Conservation (phyloP, 2,329 filamentous ascomycete species). For the Trichoderma sp. region DNA sequence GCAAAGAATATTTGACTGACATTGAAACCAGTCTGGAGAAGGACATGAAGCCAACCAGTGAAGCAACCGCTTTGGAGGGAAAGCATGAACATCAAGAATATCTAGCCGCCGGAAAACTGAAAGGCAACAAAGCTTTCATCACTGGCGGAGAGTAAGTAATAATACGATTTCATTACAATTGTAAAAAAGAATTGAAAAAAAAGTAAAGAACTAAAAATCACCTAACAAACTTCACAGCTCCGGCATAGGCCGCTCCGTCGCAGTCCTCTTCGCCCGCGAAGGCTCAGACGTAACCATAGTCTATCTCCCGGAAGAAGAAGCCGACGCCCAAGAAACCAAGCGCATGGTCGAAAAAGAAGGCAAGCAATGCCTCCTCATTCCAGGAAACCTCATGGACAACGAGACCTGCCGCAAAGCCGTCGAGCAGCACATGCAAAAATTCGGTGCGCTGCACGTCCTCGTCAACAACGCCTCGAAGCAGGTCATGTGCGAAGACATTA, state of each 20-base stretch:
- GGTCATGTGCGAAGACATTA: slow-evolving; percentile 12
- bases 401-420: slow-evolving; percentile 69
- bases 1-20: too few relatives aligned
- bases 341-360: slow-evolving; percentile 66
- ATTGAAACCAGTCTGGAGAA: slow-evolving; percentile 33
- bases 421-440: slow-evolving; percentile 61
- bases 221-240: background rate
- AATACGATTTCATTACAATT: too few relatives aligned
- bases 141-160: slow-evolving; percentile 67
- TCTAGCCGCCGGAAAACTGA: slow-evolving; percentile 71
- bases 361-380: slow-evolving; percentile 60
- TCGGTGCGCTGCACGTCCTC: slow-evolving; percentile 71
- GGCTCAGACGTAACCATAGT: slow-evolving; percentile 71
- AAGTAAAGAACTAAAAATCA: too few relatives aligned
- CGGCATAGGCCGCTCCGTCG: slow-evolving; percentile 73
- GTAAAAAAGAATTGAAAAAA: too few relatives aligned
- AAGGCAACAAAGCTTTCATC: slow-evolving; percentile 73
- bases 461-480: slow-evolving; percentile 65
- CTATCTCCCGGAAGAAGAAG: slow-evolving; percentile 72
- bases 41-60: slow-evolving; percentile 40
- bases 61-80: slow-evolving; percentile 42
- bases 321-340: slow-evolving; percentile 74
- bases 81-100: slow-evolving; percentile 50
- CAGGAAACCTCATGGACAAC: slow-evolving; percentile 62
- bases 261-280: slow-evolving; percentile 77